Conservation (phyloP, 108 stramenopile species). For the Cyclostephanos invisitatus region DNA sequence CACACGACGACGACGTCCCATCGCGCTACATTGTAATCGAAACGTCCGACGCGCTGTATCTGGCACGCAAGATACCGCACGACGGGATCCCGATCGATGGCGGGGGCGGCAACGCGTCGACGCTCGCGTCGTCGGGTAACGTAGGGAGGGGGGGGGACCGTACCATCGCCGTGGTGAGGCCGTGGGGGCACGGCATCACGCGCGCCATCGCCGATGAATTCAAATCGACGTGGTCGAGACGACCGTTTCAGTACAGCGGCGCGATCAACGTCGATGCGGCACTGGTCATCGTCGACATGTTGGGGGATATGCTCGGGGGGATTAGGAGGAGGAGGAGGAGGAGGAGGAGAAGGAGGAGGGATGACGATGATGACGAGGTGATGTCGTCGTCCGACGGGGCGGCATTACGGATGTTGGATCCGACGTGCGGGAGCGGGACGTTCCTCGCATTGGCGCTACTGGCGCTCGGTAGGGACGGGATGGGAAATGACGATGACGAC, state of each 20-base stretch:
- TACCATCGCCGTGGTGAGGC: too few relatives aligned
- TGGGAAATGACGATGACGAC: too few relatives aligned
- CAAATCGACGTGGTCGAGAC: conserved; percentile 46
- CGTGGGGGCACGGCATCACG: not conserved
- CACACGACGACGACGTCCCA: too few relatives aligned
- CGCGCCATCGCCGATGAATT: conserved; percentile 2
- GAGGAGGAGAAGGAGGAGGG: too few relatives aligned
- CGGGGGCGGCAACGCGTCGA: not conserved
- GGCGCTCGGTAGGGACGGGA: conserved; percentile 9
- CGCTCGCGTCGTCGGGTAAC: too few relatives aligned
- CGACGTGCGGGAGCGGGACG: conserved; percentile 70
- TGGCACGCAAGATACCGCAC: conserved; percentile 11
- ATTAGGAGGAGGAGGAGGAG: not conserved
- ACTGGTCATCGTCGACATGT: conserved; percentile 49
- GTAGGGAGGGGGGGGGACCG: too few relatives aligned
- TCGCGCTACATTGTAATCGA: conserved; percentile 47
- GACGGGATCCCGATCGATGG: not conserved
- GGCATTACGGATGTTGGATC: conserved; percentile 49
- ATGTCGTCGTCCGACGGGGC: too few relatives aligned
- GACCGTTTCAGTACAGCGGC: conserved; percentile 77
- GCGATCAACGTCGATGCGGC: conserved; percentile 64
- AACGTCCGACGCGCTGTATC: conserved; percentile 16
- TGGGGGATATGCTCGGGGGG: conserved; percentile 29
- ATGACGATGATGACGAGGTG: conserved; percentile 1
- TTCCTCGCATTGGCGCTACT: conserved; percentile 60